phyloP scores from a whole-genome alignment of 345 rosid genomes.

The Citrus unshiu region DNA sequence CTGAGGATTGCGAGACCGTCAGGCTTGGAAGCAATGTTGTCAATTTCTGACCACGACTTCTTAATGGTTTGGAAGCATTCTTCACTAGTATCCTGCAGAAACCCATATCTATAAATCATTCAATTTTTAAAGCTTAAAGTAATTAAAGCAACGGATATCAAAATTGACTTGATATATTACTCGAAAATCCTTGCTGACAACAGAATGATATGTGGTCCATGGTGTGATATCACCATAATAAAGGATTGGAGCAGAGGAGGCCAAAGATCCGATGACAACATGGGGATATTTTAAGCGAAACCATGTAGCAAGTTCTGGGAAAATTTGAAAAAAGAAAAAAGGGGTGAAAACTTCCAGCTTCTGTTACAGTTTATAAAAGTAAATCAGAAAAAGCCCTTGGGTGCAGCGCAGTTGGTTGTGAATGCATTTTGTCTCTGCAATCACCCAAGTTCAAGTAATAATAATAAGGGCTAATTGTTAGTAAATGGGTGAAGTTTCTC shows the following conservation, averaged over 20 bases:
- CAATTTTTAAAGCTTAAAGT: neutral
- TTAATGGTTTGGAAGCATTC: constrained; percentile 33
- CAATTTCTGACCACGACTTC: constrained; percentile 37
- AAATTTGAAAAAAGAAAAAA: neutral
- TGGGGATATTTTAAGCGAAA: constrained; percentile 25
- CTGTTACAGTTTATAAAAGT: too few species aligned
- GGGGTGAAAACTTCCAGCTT: neutral
- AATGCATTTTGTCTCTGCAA: too few species aligned
- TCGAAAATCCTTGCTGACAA: constrained; percentile 9
- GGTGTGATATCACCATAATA: constrained; percentile 35
- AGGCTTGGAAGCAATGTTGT: constrained; percentile 1
- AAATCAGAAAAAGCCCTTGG: too few species aligned
- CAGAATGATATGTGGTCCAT: constrained; percentile 16
- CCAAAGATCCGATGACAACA: constrained; percentile 46
- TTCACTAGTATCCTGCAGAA: constrained; percentile 18
- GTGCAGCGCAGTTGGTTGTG: too few species aligned
- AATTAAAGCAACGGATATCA: neutral
- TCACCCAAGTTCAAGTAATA: too few species aligned
- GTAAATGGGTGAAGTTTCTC: too few species aligned
- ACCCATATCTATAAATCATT: neutral
- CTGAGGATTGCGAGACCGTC: constrained; percentile 10
- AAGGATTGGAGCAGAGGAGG: constrained; percentile 52
- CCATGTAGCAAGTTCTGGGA: constrained; percentile 45
- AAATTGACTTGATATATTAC: neutral
- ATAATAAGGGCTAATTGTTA: too few species aligned